Evolutionary conservation across 2,329 filamentous ascomycete species (phyloP).

Genomic region (Xylaria arbuscula): DNA sequence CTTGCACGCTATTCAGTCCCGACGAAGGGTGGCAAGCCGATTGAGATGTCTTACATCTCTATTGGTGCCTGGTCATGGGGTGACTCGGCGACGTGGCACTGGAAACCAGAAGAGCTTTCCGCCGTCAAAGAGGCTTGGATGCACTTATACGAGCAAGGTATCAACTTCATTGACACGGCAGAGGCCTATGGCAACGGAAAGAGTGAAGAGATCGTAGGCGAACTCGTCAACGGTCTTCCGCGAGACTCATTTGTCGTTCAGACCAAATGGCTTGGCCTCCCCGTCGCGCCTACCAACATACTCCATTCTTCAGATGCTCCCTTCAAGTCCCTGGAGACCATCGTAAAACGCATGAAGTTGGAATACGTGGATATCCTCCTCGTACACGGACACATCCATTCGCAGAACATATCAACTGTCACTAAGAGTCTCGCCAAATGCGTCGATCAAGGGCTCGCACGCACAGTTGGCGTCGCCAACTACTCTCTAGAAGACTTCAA

Average conservation of each 20-base stretch:
- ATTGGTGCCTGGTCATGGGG: slow-evolving; percentile 3
- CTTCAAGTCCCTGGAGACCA: background rate
- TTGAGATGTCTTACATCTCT: slow-evolving; percentile 1
- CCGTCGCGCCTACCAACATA: background rate
- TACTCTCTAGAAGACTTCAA: slow-evolving; percentile 15
- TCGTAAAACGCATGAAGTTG: slow-evolving; percentile 7
- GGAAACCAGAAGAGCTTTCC: background rate
- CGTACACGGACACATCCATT: slow-evolving; percentile 9
- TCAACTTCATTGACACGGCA: background rate
- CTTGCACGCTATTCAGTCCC: background rate
- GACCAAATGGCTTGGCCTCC: slow-evolving; percentile 14
- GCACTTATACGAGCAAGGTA: background rate
- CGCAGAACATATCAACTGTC: background rate
- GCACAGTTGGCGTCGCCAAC: slow-evolving; percentile 21
- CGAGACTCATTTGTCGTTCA: slow-evolving; percentile 12
- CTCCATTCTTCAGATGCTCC: slow-evolving; percentile 2
- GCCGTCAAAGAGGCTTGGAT: background rate
- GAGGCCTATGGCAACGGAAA: background rate
- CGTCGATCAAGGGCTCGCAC: slow-evolving; percentile 13
- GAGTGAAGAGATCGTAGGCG: background rate
- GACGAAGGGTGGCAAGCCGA: background rate
- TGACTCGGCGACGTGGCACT: background rate
- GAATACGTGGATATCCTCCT: slow-evolving; percentile 12
- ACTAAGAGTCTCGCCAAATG: slow-evolving; percentile 1
- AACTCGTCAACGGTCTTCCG: background rate